Evolutionary conservation across 2,329 filamentous ascomycete genomes (phyloP).

Genomic region (Pseudopithomyces maydicus): DNA sequence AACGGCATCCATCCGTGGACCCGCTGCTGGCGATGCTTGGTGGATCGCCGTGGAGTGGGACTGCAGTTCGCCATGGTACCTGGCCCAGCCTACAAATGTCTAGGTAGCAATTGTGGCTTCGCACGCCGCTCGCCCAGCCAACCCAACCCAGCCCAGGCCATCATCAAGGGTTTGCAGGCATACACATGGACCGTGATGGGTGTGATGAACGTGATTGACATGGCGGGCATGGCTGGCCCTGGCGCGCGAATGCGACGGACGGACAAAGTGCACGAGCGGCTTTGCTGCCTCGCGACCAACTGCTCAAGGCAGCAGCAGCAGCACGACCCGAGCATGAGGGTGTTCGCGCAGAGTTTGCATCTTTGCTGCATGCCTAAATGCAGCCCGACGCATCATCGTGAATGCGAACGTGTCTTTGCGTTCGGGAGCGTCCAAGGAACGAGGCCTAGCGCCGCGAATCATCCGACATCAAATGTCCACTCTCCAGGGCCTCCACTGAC

Average conservation of each 20-base stretch:
- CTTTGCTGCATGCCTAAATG: background rate
- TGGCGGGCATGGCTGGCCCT: background rate
- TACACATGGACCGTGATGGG: background rate
- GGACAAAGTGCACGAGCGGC: background rate
- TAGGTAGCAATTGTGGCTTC: no score
- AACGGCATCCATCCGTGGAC: no score
- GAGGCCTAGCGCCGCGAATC: slow-evolving; percentile 25
- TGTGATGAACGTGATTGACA: background rate
- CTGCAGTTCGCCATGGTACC: no score
- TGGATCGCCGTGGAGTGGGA: no score
- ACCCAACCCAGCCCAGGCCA: background rate
- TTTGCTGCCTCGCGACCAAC: slow-evolving; percentile 11
- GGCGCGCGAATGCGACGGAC: background rate
- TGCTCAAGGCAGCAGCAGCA: slow-evolving; percentile 11
- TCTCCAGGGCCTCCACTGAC: slow-evolving; percentile 2
- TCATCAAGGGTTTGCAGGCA: background rate
- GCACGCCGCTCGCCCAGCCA: background rate
- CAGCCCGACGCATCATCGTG: slow-evolving; percentile 1
- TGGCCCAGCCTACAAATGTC: no score
- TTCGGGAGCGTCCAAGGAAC: slow-evolving; percentile 12
- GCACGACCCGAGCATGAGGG: slow-evolving; percentile 8
- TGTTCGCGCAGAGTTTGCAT: slow-evolving; percentile 6
- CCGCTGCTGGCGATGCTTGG: no score
- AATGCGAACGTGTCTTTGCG: slow-evolving; percentile 22
- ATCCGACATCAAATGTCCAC: slow-evolving; percentile 18